These are phyloP conservation scores for Bassia scoparia DNA, from an alignment of 148 eudicot species.

Conservation along the genomic window DNA sequence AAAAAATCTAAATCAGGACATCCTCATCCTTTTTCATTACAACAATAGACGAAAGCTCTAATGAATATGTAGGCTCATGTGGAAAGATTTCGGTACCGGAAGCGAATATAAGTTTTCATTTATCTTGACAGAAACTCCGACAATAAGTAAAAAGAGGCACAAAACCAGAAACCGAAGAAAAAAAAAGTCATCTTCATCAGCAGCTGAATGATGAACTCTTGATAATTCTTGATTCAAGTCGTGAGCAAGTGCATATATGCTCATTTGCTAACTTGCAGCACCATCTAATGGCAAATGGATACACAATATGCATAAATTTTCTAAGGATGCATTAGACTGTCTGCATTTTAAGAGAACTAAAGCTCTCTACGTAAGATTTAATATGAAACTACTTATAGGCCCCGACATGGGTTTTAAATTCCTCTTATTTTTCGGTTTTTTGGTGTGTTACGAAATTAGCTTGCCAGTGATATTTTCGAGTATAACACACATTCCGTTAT, in stretches of 20 bases:
- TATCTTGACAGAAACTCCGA: no score
- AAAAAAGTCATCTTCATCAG: not conserved
- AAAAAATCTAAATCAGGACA: no score
- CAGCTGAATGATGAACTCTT: not conserved
- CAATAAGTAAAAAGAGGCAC: no score
- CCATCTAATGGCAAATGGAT: not conserved
- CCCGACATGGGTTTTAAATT: constrained; percentile 22
- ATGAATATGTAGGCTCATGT: no score
- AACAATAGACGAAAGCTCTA: no score
- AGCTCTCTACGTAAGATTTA: constrained; percentile 32
- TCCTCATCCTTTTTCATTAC: no score
- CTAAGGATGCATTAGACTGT: not conserved
- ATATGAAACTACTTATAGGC: constrained; percentile 20
- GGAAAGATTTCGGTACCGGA: no score
- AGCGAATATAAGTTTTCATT: no score
- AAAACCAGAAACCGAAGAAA: not conserved
- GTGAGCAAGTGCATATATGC: not conserved
- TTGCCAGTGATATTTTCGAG: constrained; percentile 7
- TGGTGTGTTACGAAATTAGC: constrained; percentile 25
- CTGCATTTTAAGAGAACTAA: not conserved
- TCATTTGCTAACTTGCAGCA: not conserved
- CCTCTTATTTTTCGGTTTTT: constrained; percentile 15
- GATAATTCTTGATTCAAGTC: not conserved
- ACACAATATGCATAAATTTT: not conserved
- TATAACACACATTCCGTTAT: constrained; percentile 26